Evolutionary conservation across 495 filamentous ascomycete species (phyloP), one percentile per base, ranked within the genome.

Genomic region (Chlorociboria aeruginascens): DNA sequence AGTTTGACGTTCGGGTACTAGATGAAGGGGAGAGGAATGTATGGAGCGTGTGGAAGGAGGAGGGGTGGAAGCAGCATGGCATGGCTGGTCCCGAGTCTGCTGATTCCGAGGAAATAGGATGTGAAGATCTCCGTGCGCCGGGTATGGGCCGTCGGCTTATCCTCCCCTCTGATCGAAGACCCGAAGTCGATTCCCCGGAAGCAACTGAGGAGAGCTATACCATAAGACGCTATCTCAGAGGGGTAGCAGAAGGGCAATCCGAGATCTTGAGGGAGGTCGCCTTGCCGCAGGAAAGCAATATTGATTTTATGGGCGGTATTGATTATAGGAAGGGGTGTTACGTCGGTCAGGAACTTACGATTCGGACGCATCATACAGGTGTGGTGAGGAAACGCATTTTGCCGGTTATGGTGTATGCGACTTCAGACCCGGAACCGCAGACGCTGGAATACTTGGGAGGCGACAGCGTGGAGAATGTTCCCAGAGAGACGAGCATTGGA

Each of bases 321-420:
- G 88, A 96, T 67, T 98, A 93, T 65, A 74, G 78, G 40, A 98
- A 98, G 66, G 92, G 92, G 1, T 98, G 92, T 64, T 98, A 98
- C 63, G 80, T 97, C 0, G 92, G 92, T 0, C 92, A 98, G 66
- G 92, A 98, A 62, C 70, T 97, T 44, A 97, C 93, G 7, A 94
- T 95, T 39, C 79, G 92, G 20, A 97, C 93, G 0, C 80, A 87
- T 59, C 92, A 97, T 63, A 89, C 82, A 1, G 92, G 92, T 32
- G 85, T 98, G 8, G 87, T 96, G 38, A 70, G 92, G 57, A 95
- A 95, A 69, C 69, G 92, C 2, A 76, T 97, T n/a, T 56, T 98
- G 31, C 92, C 92, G 0, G 79, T 88, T 4, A 69, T 82, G 62
- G 48, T 95, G n/a, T 94, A 93, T 58, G 40, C 50, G 0, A 37